Conservation (phyloP, 2,329 filamentous ascomycete species). For the Penicillium oxalicum region DNA sequence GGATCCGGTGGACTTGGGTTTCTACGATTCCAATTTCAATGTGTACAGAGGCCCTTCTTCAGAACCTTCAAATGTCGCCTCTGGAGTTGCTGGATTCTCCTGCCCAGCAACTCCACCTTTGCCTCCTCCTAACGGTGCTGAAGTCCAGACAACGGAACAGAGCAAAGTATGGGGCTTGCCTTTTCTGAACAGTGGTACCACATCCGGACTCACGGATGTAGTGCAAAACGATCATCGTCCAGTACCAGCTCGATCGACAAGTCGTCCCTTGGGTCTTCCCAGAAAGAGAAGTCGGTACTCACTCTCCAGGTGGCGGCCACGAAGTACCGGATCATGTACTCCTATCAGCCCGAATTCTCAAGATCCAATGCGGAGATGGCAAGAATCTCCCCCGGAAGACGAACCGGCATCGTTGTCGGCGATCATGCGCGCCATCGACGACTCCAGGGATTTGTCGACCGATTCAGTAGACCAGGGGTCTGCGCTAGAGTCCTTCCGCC, state of each 20-base stretch:
- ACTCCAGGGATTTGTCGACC: neutral
- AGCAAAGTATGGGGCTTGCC: neutral
- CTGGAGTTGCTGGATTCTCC: neutral
- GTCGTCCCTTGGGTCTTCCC: conserved; percentile 8
- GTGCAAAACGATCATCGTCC: neutral
- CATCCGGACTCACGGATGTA: neutral
- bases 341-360: conserved; percentile 1
- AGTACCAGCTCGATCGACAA: neutral
- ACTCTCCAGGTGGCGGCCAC: neutral
- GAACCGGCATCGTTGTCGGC: conserved; percentile 10
- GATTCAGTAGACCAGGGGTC: neutral
- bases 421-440: conserved; percentile 10
- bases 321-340: neutral
- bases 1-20: no score
- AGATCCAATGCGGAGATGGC: conserved; percentile 15
- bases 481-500: neutral
- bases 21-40: no score
- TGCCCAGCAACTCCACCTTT: neutral
- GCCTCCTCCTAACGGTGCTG: neutral
- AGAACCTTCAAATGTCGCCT: neutral
- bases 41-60: neutral
- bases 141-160: neutral
- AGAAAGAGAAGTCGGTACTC: conserved; percentile 14
- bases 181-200: neutral
- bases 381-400: conserved; percentile 12